Conservation (phyloP, 306 rosid genomes). For the Carpinus fangiana region DNA sequence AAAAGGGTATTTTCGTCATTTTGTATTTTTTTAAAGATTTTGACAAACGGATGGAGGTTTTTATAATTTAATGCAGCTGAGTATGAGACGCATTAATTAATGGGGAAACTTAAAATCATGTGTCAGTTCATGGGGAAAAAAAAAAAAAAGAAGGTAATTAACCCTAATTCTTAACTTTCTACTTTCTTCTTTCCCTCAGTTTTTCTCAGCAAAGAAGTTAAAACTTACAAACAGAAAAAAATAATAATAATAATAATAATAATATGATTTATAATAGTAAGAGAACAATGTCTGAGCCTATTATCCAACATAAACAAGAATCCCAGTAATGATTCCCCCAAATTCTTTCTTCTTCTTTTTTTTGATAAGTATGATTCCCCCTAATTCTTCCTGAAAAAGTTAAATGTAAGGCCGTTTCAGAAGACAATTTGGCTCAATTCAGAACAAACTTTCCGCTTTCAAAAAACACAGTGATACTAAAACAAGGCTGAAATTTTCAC, state of each 20-base stretch:
- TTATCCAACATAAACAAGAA: not conserved
- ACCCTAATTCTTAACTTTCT: not conserved
- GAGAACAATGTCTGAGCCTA: not conserved
- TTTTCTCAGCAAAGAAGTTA: not conserved
- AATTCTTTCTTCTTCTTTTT: no score
- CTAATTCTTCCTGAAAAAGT: not conserved
- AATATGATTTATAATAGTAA: not conserved
- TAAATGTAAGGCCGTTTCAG: not conserved
- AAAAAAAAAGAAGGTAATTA: no score
- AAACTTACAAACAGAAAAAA: not conserved
- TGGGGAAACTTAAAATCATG: no score
- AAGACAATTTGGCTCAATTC: not conserved
- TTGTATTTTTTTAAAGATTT: no score
- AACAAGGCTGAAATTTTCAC: not conserved
- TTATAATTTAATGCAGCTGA: no score
- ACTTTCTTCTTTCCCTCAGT: not conserved
- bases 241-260: no score
- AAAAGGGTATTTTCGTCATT: no score
- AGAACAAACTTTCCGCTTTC: not conserved
- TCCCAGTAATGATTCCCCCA: no score
- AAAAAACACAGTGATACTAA: not conserved
- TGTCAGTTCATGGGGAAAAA: no score
- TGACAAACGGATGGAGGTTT: no score
- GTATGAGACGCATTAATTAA: no score
- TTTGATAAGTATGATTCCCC: no score